phyloP scores from a whole-genome alignment of 2,329 filamentous ascomycete species.

The Exophiala aquamarina region DNA sequence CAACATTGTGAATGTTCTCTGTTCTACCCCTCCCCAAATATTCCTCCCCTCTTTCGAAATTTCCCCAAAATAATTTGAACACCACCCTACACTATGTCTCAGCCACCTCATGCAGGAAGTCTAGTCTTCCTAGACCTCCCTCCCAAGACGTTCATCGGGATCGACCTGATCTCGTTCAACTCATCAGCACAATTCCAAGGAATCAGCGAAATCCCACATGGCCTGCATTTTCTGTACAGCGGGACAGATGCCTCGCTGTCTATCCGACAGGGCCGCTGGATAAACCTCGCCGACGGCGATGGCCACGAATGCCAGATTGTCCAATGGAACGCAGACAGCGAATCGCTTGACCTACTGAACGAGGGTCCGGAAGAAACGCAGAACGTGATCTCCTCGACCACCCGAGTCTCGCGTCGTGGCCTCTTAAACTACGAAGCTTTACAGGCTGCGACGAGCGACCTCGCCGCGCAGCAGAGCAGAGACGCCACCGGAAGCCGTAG shows the following conservation, averaged over 20 bases:
- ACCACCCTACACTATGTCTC: background rate
- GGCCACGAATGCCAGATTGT: conserved; percentile 44
- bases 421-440: conserved; percentile 25
- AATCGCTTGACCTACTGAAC: conserved; percentile 37
- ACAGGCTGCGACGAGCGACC: conserved; percentile 22
- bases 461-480: conserved; percentile 10
- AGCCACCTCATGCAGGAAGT: background rate
- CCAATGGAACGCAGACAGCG: conserved; percentile 51
- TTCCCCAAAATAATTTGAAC: background rate
- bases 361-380: conserved; percentile 40
- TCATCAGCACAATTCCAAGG: conserved; percentile 62
- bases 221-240: conserved; percentile 63
- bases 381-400: conserved; percentile 53
- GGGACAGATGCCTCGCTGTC: conserved; percentile 59
- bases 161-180: conserved; percentile 61
- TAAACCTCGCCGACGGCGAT: conserved; percentile 20
- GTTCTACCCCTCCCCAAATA: no score
- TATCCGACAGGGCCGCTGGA: conserved; percentile 61
- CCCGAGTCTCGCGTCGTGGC: conserved; percentile 36
- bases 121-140: conserved; percentile 44
- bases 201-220: conserved; percentile 58
- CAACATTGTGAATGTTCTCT: no score
- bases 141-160: conserved; percentile 50
- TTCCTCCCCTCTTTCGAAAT: no score
- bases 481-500: background rate